Percentiles rank a stretch among this genome's conserved stretches.
These are phyloP conservation scores for Geotrichum restrictum DNA, from an alignment of 1,139 yeast species.

Conservation along the genomic window DNA sequence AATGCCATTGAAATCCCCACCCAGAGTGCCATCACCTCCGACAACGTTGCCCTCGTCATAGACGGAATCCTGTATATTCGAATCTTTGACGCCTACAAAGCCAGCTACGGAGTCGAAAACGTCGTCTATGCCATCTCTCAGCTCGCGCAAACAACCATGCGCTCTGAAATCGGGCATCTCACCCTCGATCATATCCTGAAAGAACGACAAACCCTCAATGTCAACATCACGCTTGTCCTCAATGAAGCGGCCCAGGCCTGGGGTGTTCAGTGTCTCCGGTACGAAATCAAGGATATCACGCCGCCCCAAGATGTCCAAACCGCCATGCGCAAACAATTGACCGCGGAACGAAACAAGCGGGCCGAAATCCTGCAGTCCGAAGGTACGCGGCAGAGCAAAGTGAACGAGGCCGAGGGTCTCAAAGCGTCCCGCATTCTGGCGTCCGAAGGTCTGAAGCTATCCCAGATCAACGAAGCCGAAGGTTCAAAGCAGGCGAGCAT, in stretches of 20 bases:
- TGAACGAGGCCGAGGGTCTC: slow-evolving; percentile 78
- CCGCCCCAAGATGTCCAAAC: slow-evolving; percentile 85
- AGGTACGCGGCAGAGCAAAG: slow-evolving; percentile 73
- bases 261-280: slow-evolving; percentile 82
- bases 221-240: slow-evolving; percentile 69
- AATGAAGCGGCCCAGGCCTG: slow-evolving; percentile 82
- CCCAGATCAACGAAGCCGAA: slow-evolving; percentile 77
- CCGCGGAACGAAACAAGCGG: slow-evolving; percentile 79
- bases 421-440: slow-evolving; percentile 84
- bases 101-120: slow-evolving; percentile 84
- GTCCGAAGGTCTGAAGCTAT: slow-evolving; percentile 77
- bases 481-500: slow-evolving; percentile 70
- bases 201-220: slow-evolving; percentile 69
- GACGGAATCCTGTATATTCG: slow-evolving; percentile 79
- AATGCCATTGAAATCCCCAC: slow-evolving; percentile 78
- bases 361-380: slow-evolving; percentile 86
- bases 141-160: slow-evolving; percentile 86
- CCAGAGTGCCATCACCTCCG: slow-evolving; percentile 81
- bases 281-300: slow-evolving; percentile 83
- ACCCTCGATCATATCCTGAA: slow-evolving; percentile 71
- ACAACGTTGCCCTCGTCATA: slow-evolving; percentile 77
- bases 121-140: slow-evolving; percentile 82
- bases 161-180: slow-evolving; percentile 81
- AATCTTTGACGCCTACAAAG: slow-evolving; percentile 77
- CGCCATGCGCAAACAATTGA: slow-evolving; percentile 87